phyloP scores from a whole-genome alignment of 2,329 filamentous ascomycete genomes.

The Chaetothyriales sp. region DNA sequence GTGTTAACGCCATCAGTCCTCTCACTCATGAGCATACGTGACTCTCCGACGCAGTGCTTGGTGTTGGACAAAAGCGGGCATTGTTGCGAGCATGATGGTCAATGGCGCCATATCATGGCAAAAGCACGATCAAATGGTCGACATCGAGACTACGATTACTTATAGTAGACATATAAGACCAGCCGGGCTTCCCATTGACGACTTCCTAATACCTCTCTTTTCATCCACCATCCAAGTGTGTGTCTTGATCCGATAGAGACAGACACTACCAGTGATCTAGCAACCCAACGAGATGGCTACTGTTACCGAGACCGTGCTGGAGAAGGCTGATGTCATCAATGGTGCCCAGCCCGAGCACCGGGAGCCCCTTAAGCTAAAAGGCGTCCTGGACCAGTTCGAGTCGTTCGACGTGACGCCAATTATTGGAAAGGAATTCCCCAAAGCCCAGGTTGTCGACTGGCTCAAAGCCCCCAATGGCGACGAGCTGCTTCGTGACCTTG shows the following conservation, averaged over 20 bases:
- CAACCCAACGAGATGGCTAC: background rate
- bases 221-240: background rate
- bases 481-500: constrained; percentile 52
- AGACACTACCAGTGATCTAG: too few species aligned
- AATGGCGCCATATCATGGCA: background rate
- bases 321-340: background rate
- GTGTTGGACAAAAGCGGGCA: background rate
- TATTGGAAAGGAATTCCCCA: constrained; percentile 30
- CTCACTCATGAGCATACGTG: background rate
- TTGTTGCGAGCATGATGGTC: background rate
- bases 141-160: too few species aligned
- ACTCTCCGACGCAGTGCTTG: background rate
- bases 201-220: background rate
- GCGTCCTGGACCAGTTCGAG: constrained; percentile 31
- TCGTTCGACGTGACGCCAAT: constrained; percentile 32
- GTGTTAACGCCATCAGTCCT: background rate
- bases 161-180: background rate
- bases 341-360: background rate
- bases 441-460: constrained; percentile 29
- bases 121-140: background rate
- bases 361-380: constrained; percentile 27
- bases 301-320: background rate
- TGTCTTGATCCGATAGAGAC: background rate
- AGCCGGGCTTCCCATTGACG: background rate
- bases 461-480: constrained; percentile 50